phyloP scores from a whole-genome alignment of 331 rosid species.

The Dryas integrifolia region DNA sequence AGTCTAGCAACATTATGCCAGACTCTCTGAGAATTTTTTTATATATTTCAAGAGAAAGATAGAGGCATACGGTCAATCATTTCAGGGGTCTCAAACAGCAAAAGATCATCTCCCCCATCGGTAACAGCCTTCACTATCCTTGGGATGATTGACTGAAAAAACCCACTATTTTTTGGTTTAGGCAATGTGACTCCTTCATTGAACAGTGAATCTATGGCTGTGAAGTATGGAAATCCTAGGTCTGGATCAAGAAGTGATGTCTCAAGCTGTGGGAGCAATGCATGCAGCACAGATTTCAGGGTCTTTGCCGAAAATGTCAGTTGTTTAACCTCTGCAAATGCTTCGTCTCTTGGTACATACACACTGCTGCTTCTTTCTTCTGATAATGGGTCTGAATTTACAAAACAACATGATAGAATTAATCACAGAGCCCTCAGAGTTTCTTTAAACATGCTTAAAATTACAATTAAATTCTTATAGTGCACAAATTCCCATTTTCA shows the following conservation, averaged over 20 bases:
- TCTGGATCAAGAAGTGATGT: conserved; percentile 27
- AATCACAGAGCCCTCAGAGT: not conserved
- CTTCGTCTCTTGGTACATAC: conserved; percentile 62
- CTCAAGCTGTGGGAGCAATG: conserved; percentile 38
- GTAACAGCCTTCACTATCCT: conserved; percentile 30
- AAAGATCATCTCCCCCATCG: conserved; percentile 5
- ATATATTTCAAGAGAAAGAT: not conserved
- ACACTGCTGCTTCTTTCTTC: conserved; percentile 32
- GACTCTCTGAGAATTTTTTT: not conserved
- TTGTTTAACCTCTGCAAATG: conserved; percentile 37
- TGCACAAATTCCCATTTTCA: not conserved
- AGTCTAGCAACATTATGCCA: no score
- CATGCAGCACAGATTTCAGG: conserved; percentile 36
- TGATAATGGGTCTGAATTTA: conserved; percentile 40
- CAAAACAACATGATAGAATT: not conserved
- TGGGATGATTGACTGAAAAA: conserved; percentile 38
- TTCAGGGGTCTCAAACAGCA: conserved; percentile 47
- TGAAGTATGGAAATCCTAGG: conserved; percentile 46
- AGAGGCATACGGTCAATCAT: conserved; percentile 29
- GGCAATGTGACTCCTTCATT: conserved; percentile 45
- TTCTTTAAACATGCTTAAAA: not conserved
- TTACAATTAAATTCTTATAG: not conserved
- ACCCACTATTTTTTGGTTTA: not conserved
- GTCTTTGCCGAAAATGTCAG: conserved; percentile 38
- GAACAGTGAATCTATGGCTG: conserved; percentile 47